A percentile compares a stretch with the other conserved stretches of the same genome.
phyloP scores from a whole-genome alignment of 2,329 filamentous ascomycete genomes.

The Alternaria sp. region DNA sequence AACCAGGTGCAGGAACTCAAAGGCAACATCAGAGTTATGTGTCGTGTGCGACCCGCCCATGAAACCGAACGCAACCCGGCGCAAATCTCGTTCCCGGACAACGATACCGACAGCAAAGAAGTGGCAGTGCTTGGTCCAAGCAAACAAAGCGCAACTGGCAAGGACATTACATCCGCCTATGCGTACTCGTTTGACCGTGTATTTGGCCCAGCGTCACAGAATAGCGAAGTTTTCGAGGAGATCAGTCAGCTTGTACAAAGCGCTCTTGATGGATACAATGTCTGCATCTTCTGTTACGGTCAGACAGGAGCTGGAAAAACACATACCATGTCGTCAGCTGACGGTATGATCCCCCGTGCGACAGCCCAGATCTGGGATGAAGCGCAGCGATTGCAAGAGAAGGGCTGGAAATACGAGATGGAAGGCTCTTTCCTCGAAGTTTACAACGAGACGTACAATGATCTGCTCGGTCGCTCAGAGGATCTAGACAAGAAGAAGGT shows the following conservation, averaged over 20 bases:
- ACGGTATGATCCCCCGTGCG: constrained; percentile 95
- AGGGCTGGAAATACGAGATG: constrained; percentile 94
- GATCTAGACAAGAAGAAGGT: constrained; percentile 82
- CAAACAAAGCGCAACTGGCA: constrained; percentile 81
- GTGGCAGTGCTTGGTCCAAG: constrained; percentile 84
- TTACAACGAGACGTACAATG: constrained; percentile 97
- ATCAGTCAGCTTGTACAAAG: constrained; percentile 97
- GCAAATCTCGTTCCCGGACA: constrained; percentile 79
- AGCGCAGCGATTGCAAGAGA: constrained; percentile 81
- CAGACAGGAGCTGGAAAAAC: constrained; percentile 98
- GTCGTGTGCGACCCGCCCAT: constrained; percentile 82
- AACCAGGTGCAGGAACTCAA: constrained; percentile 98
- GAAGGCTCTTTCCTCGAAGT: constrained; percentile 96
- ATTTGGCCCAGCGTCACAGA: constrained; percentile 79
- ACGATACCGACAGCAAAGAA: constrained; percentile 82
- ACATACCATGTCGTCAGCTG: constrained; percentile 92
- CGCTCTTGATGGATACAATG: constrained; percentile 95
- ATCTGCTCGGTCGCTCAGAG: constrained; percentile 78
- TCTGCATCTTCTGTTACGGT: constrained; percentile 98
- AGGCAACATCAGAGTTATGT: constrained; percentile 98
- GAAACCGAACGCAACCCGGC: constrained; percentile 69
- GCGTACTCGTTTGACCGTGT: constrained; percentile 93
- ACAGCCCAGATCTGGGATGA: constrained; percentile 94
- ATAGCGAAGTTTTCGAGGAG: constrained; percentile 90
- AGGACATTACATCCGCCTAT: constrained; percentile 78